Base-by-base conservation (phyloP, 2,329 filamentous ascomycete species). In the Orbilia ellipsospora region DNA sequence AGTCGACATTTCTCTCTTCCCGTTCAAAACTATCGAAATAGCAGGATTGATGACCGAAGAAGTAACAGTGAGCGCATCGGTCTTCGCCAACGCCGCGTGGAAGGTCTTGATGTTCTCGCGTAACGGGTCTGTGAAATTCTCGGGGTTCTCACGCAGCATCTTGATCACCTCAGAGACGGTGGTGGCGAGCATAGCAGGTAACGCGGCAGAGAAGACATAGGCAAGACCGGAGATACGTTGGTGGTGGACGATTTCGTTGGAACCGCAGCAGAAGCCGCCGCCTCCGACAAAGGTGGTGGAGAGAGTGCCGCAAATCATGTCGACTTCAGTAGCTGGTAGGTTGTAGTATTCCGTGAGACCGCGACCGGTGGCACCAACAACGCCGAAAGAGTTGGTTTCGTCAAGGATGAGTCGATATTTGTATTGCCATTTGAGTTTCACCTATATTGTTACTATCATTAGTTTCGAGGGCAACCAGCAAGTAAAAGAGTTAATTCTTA, bases 331-430 rank as follows among this genome's bases (percentile, higher is more conserved):
- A 0, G 94, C 90, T 81, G 98, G 95, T 16, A 99, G 94, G 79
- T 98, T 97, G 81, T 98, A 95, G 4, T 94, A 92, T 84, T 99
- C 96, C 0, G 95, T 98, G 45, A 98, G 86, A 73, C 95, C 95
- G 62, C 93, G 90, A 18, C 95, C 96, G 26, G 93, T 97, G 77
- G 93, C 88, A 56, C 95, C 95, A 4, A 99, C 87, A 16, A 98
- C 92, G 74, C 94, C 96, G 81, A 98, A 99, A 0, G 94, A 97
- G 90, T 92, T 96, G 0, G 94, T 97, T 85, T 99, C 95, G 82
- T 99, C 95, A 44, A 99, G 89, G 78, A 98, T 96, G 68, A 99
- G 88, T 80, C 95, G 93, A 85, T 98, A 99, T 84, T 97, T 99
- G 87, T 98, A 97, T 82, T 91, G 92, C 79, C 94, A 89, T 84